Evolutionary conservation across 257 asterid genomes (phyloP), one percentile per base, ranked within the genome.

Genomic region (Salvia splendens): DNA sequence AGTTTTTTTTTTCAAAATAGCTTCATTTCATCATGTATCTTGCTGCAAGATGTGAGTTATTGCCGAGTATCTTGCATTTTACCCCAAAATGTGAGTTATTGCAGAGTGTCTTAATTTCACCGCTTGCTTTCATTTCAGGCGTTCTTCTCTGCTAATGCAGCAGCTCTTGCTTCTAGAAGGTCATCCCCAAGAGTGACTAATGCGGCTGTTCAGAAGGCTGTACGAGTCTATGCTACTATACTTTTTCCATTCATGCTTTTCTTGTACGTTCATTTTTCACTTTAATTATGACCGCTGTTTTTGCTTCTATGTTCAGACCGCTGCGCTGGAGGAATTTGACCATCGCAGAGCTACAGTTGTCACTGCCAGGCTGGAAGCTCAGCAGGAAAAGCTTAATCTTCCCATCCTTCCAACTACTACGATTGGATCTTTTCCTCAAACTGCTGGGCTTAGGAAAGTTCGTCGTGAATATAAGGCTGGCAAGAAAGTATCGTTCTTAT

Each of bases 391-490:
- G 79, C 90, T 92, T 57, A 84, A 83, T 71, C 95, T 92, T 70
- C 92, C 98, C 51, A 53, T 87, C 65, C 90, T 92, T 57, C 98
- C 96, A 40, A 87, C 96, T 65, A 92, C 98, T 56, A 89, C 98
- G 54, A 92, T 92, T 75, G 98, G 98, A 24, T 89, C 98, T 57
- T 92, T 92, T 80, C 98, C 97, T 36, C 98, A 92, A 76, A 92
- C 98, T 32, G 41, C 74, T 50, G 96, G 77, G 52, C 83, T 92
- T 47, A 87, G 98, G 70, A 89, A 84, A 82, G 80, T 89, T 51
- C 98, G 98, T 24, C 93, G 97, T 75, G 97, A 89, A 77, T 92
- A 87, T 84, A 92, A 89, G 83, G 98, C 95, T 62, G 87, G 82
- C 63, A 89, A 78, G 96, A 78, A 61, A 73, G 87, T 73, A 54